Percentiles rank a stretch among this genome's conserved stretches.
These are phyloP conservation scores for Annulohypoxylon truncatum DNA, from an alignment of 2,329 filamentous ascomycete genomes.

Conservation along the genomic window DNA sequence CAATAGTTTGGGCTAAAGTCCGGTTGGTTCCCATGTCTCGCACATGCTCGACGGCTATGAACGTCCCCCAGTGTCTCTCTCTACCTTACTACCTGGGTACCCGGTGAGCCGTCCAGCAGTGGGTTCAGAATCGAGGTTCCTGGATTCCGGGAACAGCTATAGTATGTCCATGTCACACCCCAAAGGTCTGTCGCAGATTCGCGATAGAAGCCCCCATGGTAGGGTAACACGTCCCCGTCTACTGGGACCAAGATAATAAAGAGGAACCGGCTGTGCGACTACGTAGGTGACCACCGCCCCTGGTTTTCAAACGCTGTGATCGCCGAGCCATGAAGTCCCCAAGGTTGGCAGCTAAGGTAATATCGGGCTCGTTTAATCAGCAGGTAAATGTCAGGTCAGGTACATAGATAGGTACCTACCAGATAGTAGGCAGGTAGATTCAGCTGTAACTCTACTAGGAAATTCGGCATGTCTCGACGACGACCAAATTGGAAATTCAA, in stretches of 20 bases:
- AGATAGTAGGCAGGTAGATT: background rate
- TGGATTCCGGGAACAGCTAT: constrained; percentile 37
- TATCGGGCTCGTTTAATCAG: background rate
- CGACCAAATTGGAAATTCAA: background rate
- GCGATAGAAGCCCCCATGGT: constrained; percentile 35
- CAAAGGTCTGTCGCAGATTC: constrained; percentile 43
- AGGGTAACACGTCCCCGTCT: constrained; percentile 38
- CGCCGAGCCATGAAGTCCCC: background rate
- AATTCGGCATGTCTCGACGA: background rate
- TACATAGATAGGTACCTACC: background rate
- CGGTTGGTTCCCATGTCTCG: constrained; percentile 40
- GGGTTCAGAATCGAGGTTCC: constrained; percentile 35
- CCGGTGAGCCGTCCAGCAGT: constrained; percentile 22
- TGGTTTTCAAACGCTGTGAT: constrained; percentile 5
- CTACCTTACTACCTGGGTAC: constrained; percentile 13
- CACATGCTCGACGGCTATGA: constrained; percentile 37
- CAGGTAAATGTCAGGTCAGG: background rate
- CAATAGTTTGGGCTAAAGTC: constrained; percentile 40
- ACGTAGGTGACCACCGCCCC: background rate
- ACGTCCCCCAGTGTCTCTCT: constrained; percentile 26
- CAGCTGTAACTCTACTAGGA: background rate
- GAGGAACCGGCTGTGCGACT: constrained; percentile 30
- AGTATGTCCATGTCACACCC: constrained; percentile 31
- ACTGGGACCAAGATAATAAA: constrained; percentile 36
- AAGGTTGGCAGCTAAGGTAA: background rate